Conservation (phyloP, 1,139 yeast genomes). For the Suhomyces wounanorum region DNA sequence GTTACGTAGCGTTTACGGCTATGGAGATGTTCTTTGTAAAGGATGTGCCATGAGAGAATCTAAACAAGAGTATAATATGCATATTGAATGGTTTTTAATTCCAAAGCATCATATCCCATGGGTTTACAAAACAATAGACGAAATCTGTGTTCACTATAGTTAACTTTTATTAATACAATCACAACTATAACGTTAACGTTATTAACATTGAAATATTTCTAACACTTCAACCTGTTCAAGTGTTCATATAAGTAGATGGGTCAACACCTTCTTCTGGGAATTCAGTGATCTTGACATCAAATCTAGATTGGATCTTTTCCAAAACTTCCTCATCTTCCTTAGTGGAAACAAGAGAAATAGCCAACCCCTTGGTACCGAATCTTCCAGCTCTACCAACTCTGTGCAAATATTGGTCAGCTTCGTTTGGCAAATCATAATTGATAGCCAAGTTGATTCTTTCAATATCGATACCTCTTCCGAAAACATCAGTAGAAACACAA, state of each 20-base stretch:
- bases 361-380: constrained; percentile 98
- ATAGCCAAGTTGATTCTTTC: constrained; percentile 98
- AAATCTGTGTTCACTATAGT: constrained; percentile 19
- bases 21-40: constrained; percentile 45
- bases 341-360: constrained; percentile 83
- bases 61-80: constrained; percentile 34
- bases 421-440: constrained; percentile 88
- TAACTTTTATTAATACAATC: constrained; percentile 12
- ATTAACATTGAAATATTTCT: constrained; percentile 4
- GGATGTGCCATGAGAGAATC: constrained; percentile 28
- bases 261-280: constrained; percentile 99
- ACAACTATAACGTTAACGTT: constrained; percentile 5
- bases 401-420: constrained; percentile 97
- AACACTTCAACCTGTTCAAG: constrained; percentile 41
- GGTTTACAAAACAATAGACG: constrained; percentile 46
- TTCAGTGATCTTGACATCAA: constrained; percentile 91
- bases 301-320: constrained; percentile 93
- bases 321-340: constrained; percentile 89
- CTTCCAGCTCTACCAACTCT: constrained; percentile 99
- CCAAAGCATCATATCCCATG: constrained; percentile 43
- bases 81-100: constrained; percentile 61
- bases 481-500: constrained; percentile 97
- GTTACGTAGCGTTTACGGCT: constrained; percentile 41
- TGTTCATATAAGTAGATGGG: constrained; percentile 97
- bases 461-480: constrained; percentile 99